Percentiles rank a stretch among this genome's conserved stretches.
phyloP scores from a whole-genome alignment of 2,329 filamentous ascomycete genomes.

The Exophiala lecanii-corni region DNA sequence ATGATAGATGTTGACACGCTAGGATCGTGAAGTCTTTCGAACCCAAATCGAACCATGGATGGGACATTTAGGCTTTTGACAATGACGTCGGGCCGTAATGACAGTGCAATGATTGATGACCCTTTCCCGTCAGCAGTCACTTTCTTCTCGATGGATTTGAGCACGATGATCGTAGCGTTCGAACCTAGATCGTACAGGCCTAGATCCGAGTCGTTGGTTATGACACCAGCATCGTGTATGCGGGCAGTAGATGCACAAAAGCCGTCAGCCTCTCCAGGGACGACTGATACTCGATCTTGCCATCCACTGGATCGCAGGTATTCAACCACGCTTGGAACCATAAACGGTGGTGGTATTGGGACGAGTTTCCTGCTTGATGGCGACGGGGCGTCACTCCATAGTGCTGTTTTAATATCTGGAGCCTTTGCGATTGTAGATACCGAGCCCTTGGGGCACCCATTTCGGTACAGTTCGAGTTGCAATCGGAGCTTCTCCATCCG shows the following conservation, averaged over 20 bases:
- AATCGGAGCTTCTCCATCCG: slow-evolving; percentile 57
- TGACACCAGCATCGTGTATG: slow-evolving; percentile 52
- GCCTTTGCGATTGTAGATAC: background rate
- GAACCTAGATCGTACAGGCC: slow-evolving; percentile 66
- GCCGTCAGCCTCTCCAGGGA: slow-evolving; percentile 79
- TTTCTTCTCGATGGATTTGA: slow-evolving; percentile 56
- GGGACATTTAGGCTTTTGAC: slow-evolving; percentile 32
- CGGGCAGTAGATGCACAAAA: slow-evolving; percentile 67
- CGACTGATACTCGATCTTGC: slow-evolving; percentile 48
- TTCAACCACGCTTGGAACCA: slow-evolving; percentile 74
- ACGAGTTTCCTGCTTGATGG: slow-evolving; percentile 22
- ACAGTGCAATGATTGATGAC: slow-evolving; percentile 8
- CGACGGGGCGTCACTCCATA: slow-evolving; percentile 20
- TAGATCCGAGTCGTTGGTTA: slow-evolving; percentile 87
- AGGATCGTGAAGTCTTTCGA: slow-evolving; percentile 34
- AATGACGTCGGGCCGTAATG: slow-evolving; percentile 24
- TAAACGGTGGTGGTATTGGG: slow-evolving; percentile 59
- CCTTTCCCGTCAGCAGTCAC: slow-evolving; percentile 9
- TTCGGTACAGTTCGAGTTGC: slow-evolving; percentile 46
- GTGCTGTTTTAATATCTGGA: slow-evolving; percentile 10
- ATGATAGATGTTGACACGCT: slow-evolving; percentile 24
- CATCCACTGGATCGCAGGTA: slow-evolving; percentile 29
- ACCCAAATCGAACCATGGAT: slow-evolving; percentile 37
- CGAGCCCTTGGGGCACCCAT: slow-evolving; percentile 6
- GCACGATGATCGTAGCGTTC: slow-evolving; percentile 60